Conservation (phyloP, 352 stramenopile genomes). For the Globisporangium uncinulatum region DNA sequence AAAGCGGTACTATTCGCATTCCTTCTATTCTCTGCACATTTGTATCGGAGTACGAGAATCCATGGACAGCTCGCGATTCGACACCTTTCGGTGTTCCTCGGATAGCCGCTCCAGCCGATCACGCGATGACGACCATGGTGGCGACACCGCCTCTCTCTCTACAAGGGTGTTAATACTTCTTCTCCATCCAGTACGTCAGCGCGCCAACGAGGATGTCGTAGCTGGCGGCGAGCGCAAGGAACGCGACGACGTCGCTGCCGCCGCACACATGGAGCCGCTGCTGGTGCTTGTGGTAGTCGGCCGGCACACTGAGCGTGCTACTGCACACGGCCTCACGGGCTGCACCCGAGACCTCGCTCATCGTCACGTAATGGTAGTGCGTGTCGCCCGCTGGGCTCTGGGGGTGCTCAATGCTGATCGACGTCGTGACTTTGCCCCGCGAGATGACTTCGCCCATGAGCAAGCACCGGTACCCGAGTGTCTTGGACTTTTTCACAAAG, state of each 20-base stretch:
- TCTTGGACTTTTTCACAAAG: slow-evolving; percentile 78
- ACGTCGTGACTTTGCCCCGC: slow-evolving; percentile 70
- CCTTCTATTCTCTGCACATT: no score
- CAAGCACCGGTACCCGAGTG: slow-evolving; percentile 56
- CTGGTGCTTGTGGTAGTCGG: slow-evolving; percentile 57
- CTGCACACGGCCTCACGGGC: slow-evolving; percentile 60
- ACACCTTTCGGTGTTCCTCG: neutral
- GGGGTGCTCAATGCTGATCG: slow-evolving; percentile 61
- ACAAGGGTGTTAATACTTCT: slow-evolving; percentile 38
- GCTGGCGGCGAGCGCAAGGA: slow-evolving; percentile 59
- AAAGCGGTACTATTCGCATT: neutral
- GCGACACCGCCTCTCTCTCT: neutral
- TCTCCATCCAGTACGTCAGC: slow-evolving; percentile 73
- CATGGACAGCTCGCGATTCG: neutral
- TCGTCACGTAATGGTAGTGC: slow-evolving; percentile 71
- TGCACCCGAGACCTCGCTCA: slow-evolving; percentile 64
- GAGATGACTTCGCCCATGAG: slow-evolving; percentile 82
- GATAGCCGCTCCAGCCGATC: no score
- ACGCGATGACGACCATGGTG: no score
- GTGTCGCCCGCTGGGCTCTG: slow-evolving; percentile 37
- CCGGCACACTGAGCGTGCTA: slow-evolving; percentile 66
- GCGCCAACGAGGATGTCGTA: slow-evolving; percentile 74
- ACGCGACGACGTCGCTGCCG: slow-evolving; percentile 70
- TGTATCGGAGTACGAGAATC: no score
- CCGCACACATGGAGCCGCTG: slow-evolving; percentile 71